Evolutionary conservation across 2,329 filamentous ascomycete species (phyloP).

Genomic region (Diaporthe ampelina): DNA sequence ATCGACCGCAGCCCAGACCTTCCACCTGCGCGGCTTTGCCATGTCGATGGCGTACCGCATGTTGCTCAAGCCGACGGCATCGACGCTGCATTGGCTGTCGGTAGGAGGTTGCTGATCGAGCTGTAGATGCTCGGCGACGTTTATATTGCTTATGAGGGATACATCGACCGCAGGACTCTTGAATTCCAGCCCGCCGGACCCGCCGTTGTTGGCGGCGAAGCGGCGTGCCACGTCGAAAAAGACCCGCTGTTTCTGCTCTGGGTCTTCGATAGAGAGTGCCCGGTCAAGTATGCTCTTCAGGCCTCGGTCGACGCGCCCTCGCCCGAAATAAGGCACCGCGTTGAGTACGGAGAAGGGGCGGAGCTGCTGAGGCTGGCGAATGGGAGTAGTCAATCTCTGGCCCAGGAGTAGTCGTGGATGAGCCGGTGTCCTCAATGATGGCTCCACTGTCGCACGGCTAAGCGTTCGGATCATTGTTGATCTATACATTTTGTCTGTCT

Average conservation of each 20-base stretch:
- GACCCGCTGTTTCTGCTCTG: not conserved
- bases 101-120: too few relatives aligned
- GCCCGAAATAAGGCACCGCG: not conserved
- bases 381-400: not conserved
- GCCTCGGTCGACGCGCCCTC: not conserved
- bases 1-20: not conserved
- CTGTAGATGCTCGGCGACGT: not conserved
- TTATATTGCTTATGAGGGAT: too few relatives aligned
- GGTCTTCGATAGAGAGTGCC: not conserved
- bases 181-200: not conserved
- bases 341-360: not conserved
- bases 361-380: not conserved
- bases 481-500: not conserved
- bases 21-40: not conserved
- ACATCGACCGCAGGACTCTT: not conserved
- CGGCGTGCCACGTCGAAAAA: not conserved
- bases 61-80: not conserved
- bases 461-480: not conserved
- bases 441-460: not conserved
- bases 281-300: not conserved
- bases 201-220: constrained; percentile 4
- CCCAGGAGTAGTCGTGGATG: not conserved
- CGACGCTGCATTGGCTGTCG: not conserved
- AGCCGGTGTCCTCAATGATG: not conserved
- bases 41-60: not conserved